Percentiles rank a stretch among this genome's conserved stretches.
phyloP scores from a whole-genome alignment of 306 rosid species.

The Canavalia ensiformis region DNA sequence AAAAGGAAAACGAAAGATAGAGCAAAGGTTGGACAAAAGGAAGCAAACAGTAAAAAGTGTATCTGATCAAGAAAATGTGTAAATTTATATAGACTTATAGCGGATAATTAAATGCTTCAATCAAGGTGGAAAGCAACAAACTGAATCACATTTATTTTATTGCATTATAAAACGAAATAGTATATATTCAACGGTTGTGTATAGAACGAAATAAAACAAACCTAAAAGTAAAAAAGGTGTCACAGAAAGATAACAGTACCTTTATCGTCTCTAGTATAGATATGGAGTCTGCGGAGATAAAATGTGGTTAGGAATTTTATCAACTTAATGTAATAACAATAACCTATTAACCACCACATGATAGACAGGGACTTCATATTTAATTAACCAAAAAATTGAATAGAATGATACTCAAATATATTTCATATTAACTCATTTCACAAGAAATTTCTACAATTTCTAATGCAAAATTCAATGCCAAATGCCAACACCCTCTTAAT shows the following conservation, averaged over 20 bases:
- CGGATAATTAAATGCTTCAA: conserved; percentile 18
- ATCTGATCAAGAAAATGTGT: not conserved
- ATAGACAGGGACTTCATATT: conserved; percentile 15
- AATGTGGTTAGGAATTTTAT: conserved; percentile 31
- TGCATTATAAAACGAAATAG: conserved; percentile 4
- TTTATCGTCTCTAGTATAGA: conserved; percentile 39
- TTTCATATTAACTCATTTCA: conserved; percentile 21
- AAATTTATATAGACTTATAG: not conserved
- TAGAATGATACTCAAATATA: not conserved
- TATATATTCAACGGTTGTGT: not conserved
- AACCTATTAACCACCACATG: not conserved
- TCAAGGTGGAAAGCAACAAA: conserved; percentile 18
- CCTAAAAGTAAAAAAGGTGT: not conserved
- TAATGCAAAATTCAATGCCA: not conserved
- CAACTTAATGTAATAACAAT: not conserved
- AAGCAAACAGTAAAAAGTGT: not conserved
- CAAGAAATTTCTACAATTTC: not conserved
- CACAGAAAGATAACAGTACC: conserved; percentile 36
- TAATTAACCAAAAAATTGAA: conserved; percentile 8
- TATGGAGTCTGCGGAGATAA: conserved; percentile 46
- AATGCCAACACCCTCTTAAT: not conserved
- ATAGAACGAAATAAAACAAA: conserved; percentile 12
- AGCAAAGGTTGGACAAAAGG: conserved; percentile 6
- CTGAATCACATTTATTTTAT: not conserved
- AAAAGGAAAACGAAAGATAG: not conserved